Evolutionary conservation across 805 yeast genomes (phyloP).

Genomic region (Candida manassasensis): DNA sequence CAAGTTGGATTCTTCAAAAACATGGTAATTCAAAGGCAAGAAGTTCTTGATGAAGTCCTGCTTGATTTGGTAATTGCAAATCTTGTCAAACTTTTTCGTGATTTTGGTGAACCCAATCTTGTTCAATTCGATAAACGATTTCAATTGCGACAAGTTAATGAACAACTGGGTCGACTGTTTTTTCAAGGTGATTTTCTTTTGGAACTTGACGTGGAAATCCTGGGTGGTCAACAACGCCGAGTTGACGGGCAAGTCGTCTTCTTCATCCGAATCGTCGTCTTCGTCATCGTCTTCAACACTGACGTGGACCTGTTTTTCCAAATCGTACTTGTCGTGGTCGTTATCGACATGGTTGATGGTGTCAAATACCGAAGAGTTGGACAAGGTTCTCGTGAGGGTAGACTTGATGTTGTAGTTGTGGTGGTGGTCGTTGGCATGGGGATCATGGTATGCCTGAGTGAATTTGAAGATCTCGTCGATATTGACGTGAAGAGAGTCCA

Average conservation of each 20-base stretch:
- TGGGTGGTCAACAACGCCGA: conserved; percentile 48
- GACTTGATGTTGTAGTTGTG: conserved; percentile 12
- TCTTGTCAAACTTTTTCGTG: conserved; percentile 87
- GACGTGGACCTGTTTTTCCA: conserved; percentile 24
- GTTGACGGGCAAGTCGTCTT: conserved; percentile 21
- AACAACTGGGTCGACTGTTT: conserved; percentile 61
- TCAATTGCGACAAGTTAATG: conserved; percentile 75
- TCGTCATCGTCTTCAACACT: conserved; percentile 24
- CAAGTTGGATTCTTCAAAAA: conserved; percentile 44
- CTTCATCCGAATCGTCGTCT: conserved; percentile 25
- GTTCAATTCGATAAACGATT: conserved; percentile 79
- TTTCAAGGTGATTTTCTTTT: conserved; percentile 58
- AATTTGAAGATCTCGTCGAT: conserved; percentile 22
- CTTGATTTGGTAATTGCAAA: conserved; percentile 57
- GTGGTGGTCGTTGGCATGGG: conserved; percentile 15
- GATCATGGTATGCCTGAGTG: conserved; percentile 20
- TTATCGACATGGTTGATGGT: conserved; percentile 20
- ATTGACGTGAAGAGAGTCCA: conserved; percentile 28
- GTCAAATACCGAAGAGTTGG: conserved; percentile 22
- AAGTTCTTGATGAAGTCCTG: conserved; percentile 47
- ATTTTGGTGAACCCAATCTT: conserved; percentile 87
- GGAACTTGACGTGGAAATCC: conserved; percentile 47
- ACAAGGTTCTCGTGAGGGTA: conserved; percentile 12
- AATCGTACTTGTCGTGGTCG: conserved; percentile 11
- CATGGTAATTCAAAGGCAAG: conserved; percentile 45